A percentile compares a stretch with the other conserved stretches of the same genome.
These are phyloP conservation scores for Kodamaea neixiangensis DNA, from an alignment of 805 yeast genomes.

Conservation along the genomic window DNA sequence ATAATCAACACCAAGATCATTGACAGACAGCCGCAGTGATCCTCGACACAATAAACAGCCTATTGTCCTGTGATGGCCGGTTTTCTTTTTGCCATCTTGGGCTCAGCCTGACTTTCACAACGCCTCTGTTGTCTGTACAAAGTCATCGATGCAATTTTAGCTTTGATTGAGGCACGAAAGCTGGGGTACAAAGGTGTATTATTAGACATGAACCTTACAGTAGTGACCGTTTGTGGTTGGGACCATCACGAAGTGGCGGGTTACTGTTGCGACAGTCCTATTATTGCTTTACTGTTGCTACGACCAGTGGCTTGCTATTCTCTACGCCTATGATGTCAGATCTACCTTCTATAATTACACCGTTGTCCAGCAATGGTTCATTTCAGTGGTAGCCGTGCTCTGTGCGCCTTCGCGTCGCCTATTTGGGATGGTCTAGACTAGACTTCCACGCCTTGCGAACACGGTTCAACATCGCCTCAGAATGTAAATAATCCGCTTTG, in stretches of 20 bases:
- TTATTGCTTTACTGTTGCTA: too few relatives aligned
- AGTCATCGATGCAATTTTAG: constrained; percentile 4
- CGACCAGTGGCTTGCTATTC: too few relatives aligned
- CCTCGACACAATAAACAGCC: not conserved
- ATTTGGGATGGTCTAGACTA: not conserved
- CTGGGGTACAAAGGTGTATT: constrained; percentile 4
- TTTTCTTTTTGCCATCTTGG: constrained; percentile 3
- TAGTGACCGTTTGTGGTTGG: not conserved
- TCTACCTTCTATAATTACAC: not conserved
- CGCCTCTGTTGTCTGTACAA: constrained; percentile 1
- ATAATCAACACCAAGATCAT: not conserved
- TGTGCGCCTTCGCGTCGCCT: not conserved
- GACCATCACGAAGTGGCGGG: too few relatives aligned
- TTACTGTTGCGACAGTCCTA: too few relatives aligned
- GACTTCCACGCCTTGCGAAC: not conserved
- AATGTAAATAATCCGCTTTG: not conserved
- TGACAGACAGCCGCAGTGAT: not conserved
- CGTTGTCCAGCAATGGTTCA: not conserved
- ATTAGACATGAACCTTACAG: not conserved
- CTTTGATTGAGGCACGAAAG: constrained; percentile 5
- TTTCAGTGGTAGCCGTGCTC: not conserved
- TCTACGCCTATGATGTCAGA: too few relatives aligned
- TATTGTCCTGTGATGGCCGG: not conserved
- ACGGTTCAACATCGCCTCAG: not conserved
- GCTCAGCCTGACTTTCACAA: constrained; percentile 4